Percentiles rank a stretch among this genome's conserved stretches.
These are phyloP conservation scores for Graphilbum sp. DNA, from an alignment of 2,329 filamentous ascomycete genomes.

Conservation along the genomic window DNA sequence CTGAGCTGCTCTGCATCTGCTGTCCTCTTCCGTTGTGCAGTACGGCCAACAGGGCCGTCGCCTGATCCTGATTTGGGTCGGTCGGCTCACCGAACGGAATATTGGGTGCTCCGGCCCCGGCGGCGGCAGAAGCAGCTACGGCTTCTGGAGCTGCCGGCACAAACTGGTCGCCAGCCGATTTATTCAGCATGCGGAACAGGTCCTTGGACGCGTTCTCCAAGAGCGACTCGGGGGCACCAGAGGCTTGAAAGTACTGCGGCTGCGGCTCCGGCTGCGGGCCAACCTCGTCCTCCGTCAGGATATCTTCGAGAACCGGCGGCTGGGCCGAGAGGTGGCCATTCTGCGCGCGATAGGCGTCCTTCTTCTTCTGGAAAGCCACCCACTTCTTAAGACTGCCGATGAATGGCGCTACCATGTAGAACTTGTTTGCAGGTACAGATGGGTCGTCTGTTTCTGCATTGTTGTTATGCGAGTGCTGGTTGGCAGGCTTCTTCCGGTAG, in stretches of 20 bases:
- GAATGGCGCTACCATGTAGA: conserved; percentile 97
- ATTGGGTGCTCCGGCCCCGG: too few species aligned
- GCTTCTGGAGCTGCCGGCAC: too few species aligned
- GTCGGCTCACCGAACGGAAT: conserved; percentile 9
- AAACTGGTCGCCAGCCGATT: conserved; percentile 23
- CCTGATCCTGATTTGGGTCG: conserved; percentile 23
- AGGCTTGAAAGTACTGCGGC: conserved; percentile 12
- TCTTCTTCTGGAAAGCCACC: conserved; percentile 71
- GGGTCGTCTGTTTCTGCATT: conserved; percentile 40
- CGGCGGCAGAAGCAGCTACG: too few species aligned
- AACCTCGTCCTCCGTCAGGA: conserved; percentile 46
- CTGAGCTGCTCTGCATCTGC: conserved; percentile 4
- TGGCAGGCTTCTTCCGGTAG: conserved; percentile 46
- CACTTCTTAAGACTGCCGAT: conserved; percentile 73
- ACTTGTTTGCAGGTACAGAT: conserved; percentile 57
- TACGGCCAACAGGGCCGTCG: conserved; percentile 35
- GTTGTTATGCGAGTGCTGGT: conserved; percentile 32
- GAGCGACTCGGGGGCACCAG: conserved; percentile 25
- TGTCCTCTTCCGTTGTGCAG: conserved; percentile 16
- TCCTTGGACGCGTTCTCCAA: conserved; percentile 34
- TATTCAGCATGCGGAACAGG: conserved; percentile 37
- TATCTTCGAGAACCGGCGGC: conserved; percentile 31
- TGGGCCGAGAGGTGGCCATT: conserved; percentile 25
- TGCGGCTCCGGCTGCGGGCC: conserved; percentile 23
- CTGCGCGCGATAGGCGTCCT: conserved; percentile 34